Evolutionary conservation across 1,284 basidiomycete genomes (phyloP).

Genomic region (Pseudozyma pruni): DNA sequence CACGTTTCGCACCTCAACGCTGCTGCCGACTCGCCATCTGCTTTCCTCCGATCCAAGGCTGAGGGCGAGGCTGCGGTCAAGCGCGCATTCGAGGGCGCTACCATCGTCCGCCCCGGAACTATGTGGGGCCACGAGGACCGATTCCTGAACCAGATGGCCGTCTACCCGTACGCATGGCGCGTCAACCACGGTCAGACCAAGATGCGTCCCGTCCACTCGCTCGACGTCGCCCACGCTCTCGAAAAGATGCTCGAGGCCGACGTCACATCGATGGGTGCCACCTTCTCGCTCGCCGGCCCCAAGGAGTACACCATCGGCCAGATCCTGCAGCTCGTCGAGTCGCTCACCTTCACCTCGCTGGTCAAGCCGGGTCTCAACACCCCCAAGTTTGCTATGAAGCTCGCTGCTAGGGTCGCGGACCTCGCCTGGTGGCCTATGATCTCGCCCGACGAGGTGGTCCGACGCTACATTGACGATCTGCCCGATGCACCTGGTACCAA

Average conservation of each 20-base stretch:
- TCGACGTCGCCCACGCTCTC: conserved; percentile 93
- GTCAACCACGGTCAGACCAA: conserved; percentile 87
- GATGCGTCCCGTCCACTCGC: conserved; percentile 88
- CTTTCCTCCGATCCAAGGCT: conserved; percentile 88
- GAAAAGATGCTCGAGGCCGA: conserved; percentile 78
- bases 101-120: conserved; percentile 84
- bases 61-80: conserved; percentile 89
- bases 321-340: conserved; percentile 82
- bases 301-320: conserved; percentile 86
- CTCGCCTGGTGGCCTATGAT: conserved; percentile 90
- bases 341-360: conserved; percentile 77
- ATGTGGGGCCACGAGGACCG: conserved; percentile 97
- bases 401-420: conserved; percentile 78
- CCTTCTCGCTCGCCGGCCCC: conserved; percentile 87
- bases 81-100: conserved; percentile 84
- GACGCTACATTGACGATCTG: conserved; percentile 85
- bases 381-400: conserved; percentile 79
- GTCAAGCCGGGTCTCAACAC: conserved; percentile 77
- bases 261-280: conserved; percentile 74
- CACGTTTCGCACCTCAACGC: conserved; percentile 98
- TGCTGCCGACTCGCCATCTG: conserved; percentile 79
- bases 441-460: conserved; percentile 87
- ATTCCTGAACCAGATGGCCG: conserved; percentile 90
- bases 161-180: conserved; percentile 93
- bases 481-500: conserved; percentile 69